Conservation (phyloP, 345 rosid genomes). For the Rhodamnia rubescens region DNA sequence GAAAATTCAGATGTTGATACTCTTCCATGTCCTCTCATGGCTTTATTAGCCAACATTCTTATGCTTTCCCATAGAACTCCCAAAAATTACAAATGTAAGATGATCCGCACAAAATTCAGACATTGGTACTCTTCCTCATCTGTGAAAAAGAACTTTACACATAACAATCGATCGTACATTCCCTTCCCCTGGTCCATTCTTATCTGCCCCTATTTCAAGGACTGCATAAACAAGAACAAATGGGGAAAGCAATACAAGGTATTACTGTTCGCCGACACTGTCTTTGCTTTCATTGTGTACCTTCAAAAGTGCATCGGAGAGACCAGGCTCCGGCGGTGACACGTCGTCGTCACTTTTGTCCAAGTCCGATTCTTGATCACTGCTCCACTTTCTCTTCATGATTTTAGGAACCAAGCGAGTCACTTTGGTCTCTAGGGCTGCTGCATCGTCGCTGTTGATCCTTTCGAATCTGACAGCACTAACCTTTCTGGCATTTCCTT, state of each 20-base stretch:
- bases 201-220: not conserved
- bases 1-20: no score
- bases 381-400: constrained; percentile 68
- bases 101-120: not conserved
- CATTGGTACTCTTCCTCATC: not conserved
- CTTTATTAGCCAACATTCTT: not conserved
- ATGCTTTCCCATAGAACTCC: not conserved
- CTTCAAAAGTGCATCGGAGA: not conserved
- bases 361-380: constrained; percentile 29
- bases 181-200: not conserved
- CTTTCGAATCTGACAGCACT: constrained; percentile 81
- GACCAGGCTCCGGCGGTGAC: not conserved
- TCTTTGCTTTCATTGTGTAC: not conserved
- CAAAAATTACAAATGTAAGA: not conserved
- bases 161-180: not conserved
- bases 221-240: not conserved
- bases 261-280: not conserved
- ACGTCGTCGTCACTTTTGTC: not conserved
- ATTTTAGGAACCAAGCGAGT: constrained; percentile 64
- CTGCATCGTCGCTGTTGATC: constrained; percentile 39
- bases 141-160: not conserved
- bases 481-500: constrained; percentile 96
- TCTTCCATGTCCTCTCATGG: not conserved
- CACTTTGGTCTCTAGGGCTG: constrained; percentile 41
- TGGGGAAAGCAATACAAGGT: not conserved